Conservation (phyloP, 805 yeast species). For the Candida oleophila region DNA sequence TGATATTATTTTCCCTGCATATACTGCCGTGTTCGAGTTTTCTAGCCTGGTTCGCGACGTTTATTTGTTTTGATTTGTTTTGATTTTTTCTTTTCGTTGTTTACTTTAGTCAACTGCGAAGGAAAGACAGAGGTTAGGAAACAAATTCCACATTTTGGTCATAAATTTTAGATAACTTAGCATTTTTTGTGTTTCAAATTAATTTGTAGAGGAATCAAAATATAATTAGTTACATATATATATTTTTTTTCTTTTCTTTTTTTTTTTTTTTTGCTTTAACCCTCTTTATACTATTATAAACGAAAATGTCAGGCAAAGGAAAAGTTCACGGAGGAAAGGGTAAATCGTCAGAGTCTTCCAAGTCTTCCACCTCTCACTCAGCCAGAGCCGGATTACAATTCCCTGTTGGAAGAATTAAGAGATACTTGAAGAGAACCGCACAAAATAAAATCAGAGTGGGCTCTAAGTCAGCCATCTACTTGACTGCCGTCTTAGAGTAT, state of each 20-base stretch:
- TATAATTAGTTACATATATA: too few relatives aligned
- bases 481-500: conserved; percentile 94
- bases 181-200: not conserved
- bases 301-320: conserved; percentile 73
- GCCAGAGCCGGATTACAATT: conserved; percentile 94
- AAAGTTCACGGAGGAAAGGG: conserved; percentile 98
- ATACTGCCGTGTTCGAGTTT: not conserved
- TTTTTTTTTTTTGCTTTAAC: too few relatives aligned
- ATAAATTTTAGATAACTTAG: not conserved
- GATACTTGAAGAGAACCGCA: conserved; percentile 89
- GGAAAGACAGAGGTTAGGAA: not conserved
- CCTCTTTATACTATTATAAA: not conserved
- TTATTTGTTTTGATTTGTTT: conserved; percentile 6
- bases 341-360: conserved; percentile 73
- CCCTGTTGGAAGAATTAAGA: conserved; percentile 98
- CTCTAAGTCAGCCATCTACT: conserved; percentile 83
- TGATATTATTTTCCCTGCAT: conserved; percentile 2
- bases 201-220: not conserved
- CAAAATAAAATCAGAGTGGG: conserved; percentile 84
- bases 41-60: not conserved
- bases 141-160: too few relatives aligned
- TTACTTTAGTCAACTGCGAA: not conserved
- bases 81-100: conserved; percentile 3
- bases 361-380: conserved; percentile 80
- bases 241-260: conserved; percentile 3